A percentile compares a stretch with the other conserved stretches of the same genome.
Evolutionary conservation across 176 grass and related monocot genomes (phyloP).

Genomic region (Leersia perrieri): DNA sequence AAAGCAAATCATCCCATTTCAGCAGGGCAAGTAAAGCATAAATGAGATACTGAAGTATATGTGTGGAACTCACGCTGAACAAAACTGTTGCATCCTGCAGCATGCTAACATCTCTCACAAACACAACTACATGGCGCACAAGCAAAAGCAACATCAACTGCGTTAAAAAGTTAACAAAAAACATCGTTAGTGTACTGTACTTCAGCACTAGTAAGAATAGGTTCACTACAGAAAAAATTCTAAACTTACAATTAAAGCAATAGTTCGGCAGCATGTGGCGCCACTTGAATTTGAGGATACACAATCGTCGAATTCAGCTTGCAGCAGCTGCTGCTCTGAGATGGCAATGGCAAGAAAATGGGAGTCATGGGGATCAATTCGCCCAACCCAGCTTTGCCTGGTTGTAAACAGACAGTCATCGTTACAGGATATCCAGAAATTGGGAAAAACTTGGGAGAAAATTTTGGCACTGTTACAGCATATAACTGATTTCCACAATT

Average conservation of each 20-base stretch:
- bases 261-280: constrained; percentile 66
- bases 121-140: constrained; percentile 73
- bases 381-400: constrained; percentile 74
- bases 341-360: constrained; percentile 92
- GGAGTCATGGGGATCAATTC: constrained; percentile 72
- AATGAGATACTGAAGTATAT: background rate
- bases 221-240: background rate
- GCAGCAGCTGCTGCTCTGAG: constrained; percentile 80
- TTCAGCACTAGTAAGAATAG: background rate
- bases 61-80: constrained; percentile 70
- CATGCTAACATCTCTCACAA: constrained; percentile 74
- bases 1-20: background rate
- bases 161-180: background rate
- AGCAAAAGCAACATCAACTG: constrained; percentile 91
- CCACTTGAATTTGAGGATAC: constrained; percentile 53
- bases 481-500: background rate
- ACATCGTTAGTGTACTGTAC: background rate
- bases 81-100: constrained; percentile 72
- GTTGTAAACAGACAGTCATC: background rate
- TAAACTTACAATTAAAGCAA: constrained; percentile 69
- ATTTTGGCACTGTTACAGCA: background rate
- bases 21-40: background rate
- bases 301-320: constrained; percentile 84
- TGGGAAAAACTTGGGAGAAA: background rate
- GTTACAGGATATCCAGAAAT: background rate